Evolutionary conservation across 805 yeast genomes (phyloP), one percentile per base, ranked within the genome.

Genomic region (Kodamaea hsintzibuensis): DNA sequence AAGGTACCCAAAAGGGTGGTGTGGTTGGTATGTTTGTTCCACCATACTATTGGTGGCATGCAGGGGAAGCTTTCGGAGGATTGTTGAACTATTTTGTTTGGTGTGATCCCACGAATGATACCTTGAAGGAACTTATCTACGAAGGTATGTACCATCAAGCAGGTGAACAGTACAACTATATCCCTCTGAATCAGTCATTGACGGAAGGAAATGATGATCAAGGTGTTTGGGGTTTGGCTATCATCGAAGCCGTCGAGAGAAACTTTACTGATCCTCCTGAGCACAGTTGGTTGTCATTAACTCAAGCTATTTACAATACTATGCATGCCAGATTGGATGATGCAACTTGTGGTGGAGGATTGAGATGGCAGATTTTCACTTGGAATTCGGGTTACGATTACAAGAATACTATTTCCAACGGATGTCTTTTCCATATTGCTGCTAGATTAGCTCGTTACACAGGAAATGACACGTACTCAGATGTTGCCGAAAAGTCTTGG

Each of bases 331-430:
- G 98, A 69, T 93, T 98, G 99, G 97, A 92, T 69, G 60, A 67
- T 7, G 66, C 62, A 2, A 64, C 76, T 52, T 93, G 99, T 73
- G 81, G 78, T 44, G 98, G 99, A 55, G 98, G 99, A 0, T 73
- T 93, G 56, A 80, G 98, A 71, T 93, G 98, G 98, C 98, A 93
- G 76, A 93, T 93, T 64, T 93, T 86, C 74, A 80, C 86, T 54
- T 92, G 97, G 96, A 93, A 93, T 68, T 80, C 90, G 6, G 99
- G 98, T 57, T 93, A 91, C 68, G 88, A 89, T 69, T 93, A 93
- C 72, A 93, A 93, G 70, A 93, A 93, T 69, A 76, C 97, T 38
- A 90, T 92, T 55, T 80, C 96, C n/a, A 92, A 90, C 69, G 98
- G 96, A 25, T 89, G 92, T 49, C 75, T 92, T 52, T 91, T 92